Evolutionary conservation across 441 rosid species (phyloP), one percentile per base, ranked within the genome.

Genomic region (Croton setiger): DNA sequence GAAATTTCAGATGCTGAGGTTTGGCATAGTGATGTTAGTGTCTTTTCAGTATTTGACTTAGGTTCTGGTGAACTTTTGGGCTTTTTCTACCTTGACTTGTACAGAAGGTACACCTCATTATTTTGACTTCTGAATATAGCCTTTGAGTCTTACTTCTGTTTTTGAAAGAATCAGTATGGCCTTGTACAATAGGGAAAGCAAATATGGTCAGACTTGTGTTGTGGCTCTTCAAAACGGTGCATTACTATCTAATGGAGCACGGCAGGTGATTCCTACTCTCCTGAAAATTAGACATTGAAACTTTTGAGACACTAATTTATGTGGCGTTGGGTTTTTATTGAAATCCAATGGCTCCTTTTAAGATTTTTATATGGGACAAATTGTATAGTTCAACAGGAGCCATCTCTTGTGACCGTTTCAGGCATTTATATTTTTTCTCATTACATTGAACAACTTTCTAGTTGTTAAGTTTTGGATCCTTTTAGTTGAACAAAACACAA

Each of bases 191-290:
- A 94, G 98, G 89, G 94, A 90, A 82, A 96, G 88, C 71, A 94
- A 94, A 79, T 90, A 86, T 79, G 72, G 76, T 75, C 90, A 88
- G 60, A 84, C 92, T 69, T 92, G 97, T 72, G 90, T 90, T 60
- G 81, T 90, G 67, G 86, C 96, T 73, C 94, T 94, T 78, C 97
- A 94, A 80, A 94, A 92, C 78, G 82, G 96, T 59, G 84, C 99
- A 58, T 52, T 82, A 72, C 77, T 81, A 66, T 73, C 78, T 74
- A 83, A 68, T 78, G 90, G 88, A 72, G 72, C 78, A 37, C 81
- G 84, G 13, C 92, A 88, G 90, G 99, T 94, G 75, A 31, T 66
- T 56, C 23, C 57, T 61, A 39, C 47, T 56, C 14, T 36, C 59
- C 72, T 44, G 37, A 53, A 41, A 63, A 47, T 31, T 43, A 12